Evolutionary conservation across 257 asterid genomes (phyloP), one percentile per base, ranked within the genome.

Genomic region (Lycium ferocissimum): DNA sequence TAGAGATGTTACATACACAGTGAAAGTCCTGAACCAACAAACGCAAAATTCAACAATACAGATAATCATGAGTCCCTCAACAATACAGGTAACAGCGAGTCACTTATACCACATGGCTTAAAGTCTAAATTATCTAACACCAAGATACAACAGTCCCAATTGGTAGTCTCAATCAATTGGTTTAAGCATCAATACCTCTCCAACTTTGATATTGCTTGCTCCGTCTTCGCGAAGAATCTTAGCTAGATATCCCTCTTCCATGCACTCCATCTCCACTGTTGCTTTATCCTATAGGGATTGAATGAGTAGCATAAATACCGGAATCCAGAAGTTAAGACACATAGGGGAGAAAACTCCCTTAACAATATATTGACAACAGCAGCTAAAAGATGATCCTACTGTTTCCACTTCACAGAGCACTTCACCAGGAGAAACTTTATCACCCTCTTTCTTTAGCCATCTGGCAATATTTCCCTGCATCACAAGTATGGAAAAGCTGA

Each of bases 401-500:
- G 99, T 97, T 92, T 97, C 99, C 88, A 97, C 99, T 95, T 97
- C 99, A 88, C 99, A 97, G 61, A 97, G 98, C 53, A 97, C 99
- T 94, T 97, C 99, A 70, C 99, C 99, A 33, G 98, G 90, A 78
- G 98, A 87, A 87, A 97, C 84, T 90, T 94, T 92, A 69, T 97
- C 99, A 18, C 99, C 99, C 94, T 97, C 99, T 91, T 97, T 97
- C 95, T 97, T 97, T 91, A 97, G 84, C 99, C 99, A 97, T 87
- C 95, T 92, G 20, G 95, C 99, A 89, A 97, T 94, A 87, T 95
- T 97, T 78, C 99, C 99, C 99, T 97, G 89, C 83, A 90, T 84
- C 76, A 81, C 56, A 73, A 87, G 49, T 40, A 72, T 79, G 86
- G 81, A 71, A 78, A 59, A 20, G n/a, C 58, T 83, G 69, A 82